These are phyloP conservation scores for Podospora pseudopauciseta DNA, from an alignment of 495 filamentous ascomycete species.

Conservation along the genomic window DNA sequence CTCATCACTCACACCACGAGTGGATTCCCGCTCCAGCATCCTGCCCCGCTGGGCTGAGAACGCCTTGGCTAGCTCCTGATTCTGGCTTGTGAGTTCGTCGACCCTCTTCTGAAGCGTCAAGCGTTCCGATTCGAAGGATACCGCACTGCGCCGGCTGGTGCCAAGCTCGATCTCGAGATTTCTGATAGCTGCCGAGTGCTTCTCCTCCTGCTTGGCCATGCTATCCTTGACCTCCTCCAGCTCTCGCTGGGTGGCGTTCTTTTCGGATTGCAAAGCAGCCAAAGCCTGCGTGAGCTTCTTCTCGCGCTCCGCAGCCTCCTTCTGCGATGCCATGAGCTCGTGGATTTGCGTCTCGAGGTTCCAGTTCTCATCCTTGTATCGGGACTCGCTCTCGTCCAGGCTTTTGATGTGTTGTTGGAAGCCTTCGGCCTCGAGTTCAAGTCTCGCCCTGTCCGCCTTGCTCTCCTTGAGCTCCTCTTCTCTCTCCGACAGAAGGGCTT, in stretches of 20 bases:
- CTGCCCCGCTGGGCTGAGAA: constrained; percentile 65
- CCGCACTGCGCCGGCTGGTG: constrained; percentile 68
- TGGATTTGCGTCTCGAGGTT: constrained; percentile 85
- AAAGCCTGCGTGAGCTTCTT: constrained; percentile 71
- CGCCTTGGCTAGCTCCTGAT: constrained; percentile 81
- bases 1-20: constrained; percentile 55
- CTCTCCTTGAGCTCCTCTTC: constrained; percentile 78
- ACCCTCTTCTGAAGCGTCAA: constrained; percentile 71
- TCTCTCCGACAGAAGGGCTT: constrained; percentile 74
- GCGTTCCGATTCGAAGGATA: constrained; percentile 70
- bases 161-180: constrained; percentile 85
- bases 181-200: constrained; percentile 69
- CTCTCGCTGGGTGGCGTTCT: constrained; percentile 70
- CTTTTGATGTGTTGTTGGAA: constrained; percentile 72
- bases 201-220: constrained; percentile 74
- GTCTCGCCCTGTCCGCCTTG: constrained; percentile 66
- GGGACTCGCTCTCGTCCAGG: constrained; percentile 88
- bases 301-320: constrained; percentile 73
- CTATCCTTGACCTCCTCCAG: constrained; percentile 80
- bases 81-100: constrained; percentile 80
- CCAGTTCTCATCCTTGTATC: constrained; percentile 98
- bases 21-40: constrained; percentile 58
- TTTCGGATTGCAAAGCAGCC: constrained; percentile 66
- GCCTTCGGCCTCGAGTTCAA: constrained; percentile 78
- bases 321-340: constrained; percentile 64